Percentiles rank a stretch among this genome's conserved stretches.
These are phyloP conservation scores for Cucurbita moschata DNA, from an alignment of 306 rosid genomes.

Conservation along the genomic window DNA sequence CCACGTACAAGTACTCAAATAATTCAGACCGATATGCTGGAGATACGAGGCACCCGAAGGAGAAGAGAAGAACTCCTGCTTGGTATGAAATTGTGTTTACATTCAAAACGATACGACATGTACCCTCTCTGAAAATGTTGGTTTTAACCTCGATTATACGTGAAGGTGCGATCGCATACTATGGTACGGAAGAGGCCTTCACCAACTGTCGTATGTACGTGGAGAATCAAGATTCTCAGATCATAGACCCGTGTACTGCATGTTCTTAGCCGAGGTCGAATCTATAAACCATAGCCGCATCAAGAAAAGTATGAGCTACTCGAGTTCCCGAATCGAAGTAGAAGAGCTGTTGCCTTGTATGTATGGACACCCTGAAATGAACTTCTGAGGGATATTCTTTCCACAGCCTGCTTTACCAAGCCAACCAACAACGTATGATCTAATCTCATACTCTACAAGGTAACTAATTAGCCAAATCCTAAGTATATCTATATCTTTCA, in stretches of 20 bases:
- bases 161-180: slow-evolving; percentile 97
- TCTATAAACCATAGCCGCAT: slow-evolving; percentile 54
- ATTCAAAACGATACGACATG: not conserved
- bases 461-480: not conserved
- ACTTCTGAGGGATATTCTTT: slow-evolving; percentile 28
- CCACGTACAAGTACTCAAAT: slow-evolving; percentile 91
- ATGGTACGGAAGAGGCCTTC: slow-evolving; percentile 93
- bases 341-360: slow-evolving; percentile 75
- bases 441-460: not conserved
- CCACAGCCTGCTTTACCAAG: not conserved
- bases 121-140: not conserved
- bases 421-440: not conserved
- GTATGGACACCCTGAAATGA: slow-evolving; percentile 35
- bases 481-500: not conserved
- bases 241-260: slow-evolving; percentile 85
- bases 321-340: slow-evolving; percentile 77
- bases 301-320: slow-evolving; percentile 69
- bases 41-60: slow-evolving; percentile 59
- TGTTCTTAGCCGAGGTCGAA: slow-evolving; percentile 75
- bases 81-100: slow-evolving; percentile 27
- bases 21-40: slow-evolving; percentile 95
- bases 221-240: slow-evolving; percentile 96
- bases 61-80: slow-evolving; percentile 99
- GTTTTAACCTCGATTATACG: not conserved
- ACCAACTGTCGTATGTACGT: slow-evolving; percentile 81